Evolutionary conservation across 306 rosid species (phyloP).

Genomic region (Quillaja saponaria): DNA sequence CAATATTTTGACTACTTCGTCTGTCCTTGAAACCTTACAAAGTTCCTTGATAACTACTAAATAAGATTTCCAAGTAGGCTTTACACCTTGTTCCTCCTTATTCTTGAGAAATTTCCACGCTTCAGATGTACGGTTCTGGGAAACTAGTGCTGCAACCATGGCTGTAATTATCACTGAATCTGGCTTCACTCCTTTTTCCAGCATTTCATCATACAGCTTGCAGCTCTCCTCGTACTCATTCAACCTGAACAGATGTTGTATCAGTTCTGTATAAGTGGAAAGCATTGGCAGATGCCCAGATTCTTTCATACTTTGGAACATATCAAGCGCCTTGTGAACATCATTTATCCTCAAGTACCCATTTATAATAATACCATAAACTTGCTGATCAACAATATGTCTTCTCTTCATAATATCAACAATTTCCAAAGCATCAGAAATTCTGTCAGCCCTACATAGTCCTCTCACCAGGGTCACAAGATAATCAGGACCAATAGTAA

Average conservation of each 20-base stretch:
- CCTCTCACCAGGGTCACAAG: conserved; percentile 76
- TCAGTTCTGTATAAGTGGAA: conserved; percentile 74
- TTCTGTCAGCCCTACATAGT: conserved; percentile 64
- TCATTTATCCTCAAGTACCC: conserved; percentile 65
- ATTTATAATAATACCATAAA: conserved; percentile 58
- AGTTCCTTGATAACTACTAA: conserved; percentile 74
- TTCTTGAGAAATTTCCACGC: conserved; percentile 67
- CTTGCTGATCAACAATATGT: conserved; percentile 47
- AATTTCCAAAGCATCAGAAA: conserved; percentile 69
- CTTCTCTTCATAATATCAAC: conserved; percentile 65
- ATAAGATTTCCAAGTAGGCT: conserved; percentile 65
- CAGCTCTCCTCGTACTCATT: conserved; percentile 60
- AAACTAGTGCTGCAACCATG: conserved; percentile 77
- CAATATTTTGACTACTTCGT: conserved; percentile 64
- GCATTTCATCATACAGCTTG: conserved; percentile 74
- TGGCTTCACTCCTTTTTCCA: conserved; percentile 52
- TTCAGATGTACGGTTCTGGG: conserved; percentile 54
- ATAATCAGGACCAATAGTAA: conserved; percentile 50
- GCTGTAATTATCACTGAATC: conserved; percentile 75
- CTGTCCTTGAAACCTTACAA: conserved; percentile 67
- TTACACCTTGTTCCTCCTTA: conserved; percentile 61
- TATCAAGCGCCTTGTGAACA: conserved; percentile 50
- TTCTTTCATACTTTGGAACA: conserved; percentile 68
- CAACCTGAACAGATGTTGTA: conserved; percentile 66
- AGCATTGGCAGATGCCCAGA: conserved; percentile 50